Base-by-base conservation (phyloP, 2,329 filamentous ascomycete species). In the Colletotrichum lini region DNA sequence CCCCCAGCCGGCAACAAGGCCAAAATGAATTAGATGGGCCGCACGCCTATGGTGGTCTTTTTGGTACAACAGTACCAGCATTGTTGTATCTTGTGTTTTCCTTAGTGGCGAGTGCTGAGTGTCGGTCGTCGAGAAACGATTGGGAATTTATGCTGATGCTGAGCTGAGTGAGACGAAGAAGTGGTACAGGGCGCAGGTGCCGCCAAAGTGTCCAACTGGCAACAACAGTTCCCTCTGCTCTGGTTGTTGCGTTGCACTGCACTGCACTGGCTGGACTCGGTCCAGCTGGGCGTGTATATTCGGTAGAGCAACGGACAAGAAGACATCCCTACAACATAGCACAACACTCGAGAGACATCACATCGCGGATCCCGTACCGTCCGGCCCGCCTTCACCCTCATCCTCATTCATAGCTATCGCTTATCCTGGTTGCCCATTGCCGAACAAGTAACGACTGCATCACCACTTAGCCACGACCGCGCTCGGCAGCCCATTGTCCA, bases 21-120 rank as follows among this genome's bases (percentile, higher is more conserved):
- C 44, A 45, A 64, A 68, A 71, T 71, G 47, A 68, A 62, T 10
- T 10, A 10, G 9, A 10, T 38, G 35, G 35, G 9, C 8, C 35
- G 35, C 35, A 38, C 35, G 2, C 35, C 8, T 8, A 38, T 10
- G 35, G 35, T 38, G 35, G 8, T 38, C 35, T 10, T 10, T 38
- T 38, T 10, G 9, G 35, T 38, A 10, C 9, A 2, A 8, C 35
- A 38, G 35, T 38, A 10, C 12, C 35, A 0, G 35, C 35, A 38
- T 38, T 10, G 9, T 38, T 38, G 23, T 23, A 23, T 23, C 23
- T 23, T 56, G 16, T 23, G 30, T 59, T 21, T 30, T 60, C 15
- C n/a, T 30, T 26, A 40, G 9, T 50, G 35, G 42, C 3, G 35
- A 10, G 2, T 38, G 35, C 35, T 9, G 35, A 10, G 35, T 38